Base-by-base conservation (phyloP, 345 rosid genomes). In the Eucalyptus curtisii region DNA sequence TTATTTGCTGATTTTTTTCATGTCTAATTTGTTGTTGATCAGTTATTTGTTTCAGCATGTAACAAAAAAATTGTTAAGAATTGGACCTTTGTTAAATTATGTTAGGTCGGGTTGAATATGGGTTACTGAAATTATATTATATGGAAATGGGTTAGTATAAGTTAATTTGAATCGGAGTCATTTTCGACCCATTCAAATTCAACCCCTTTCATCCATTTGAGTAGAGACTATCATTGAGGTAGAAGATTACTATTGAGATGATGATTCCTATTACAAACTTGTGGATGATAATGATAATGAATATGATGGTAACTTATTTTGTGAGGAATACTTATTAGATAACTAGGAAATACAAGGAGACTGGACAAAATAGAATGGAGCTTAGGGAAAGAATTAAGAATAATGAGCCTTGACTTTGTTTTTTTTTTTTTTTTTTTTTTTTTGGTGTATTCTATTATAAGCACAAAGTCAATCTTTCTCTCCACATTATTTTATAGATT, bases 111-210 rank as follows among this genome's bases (percentile, higher is more conserved):
- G 2, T 64, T 7, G 20, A 7, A 31, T n/a, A n/a, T 64, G 37
- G 37, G 20, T 1, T 1, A 7, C 10, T n/a, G 0, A 30, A 64
- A 15, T 13, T 64, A 30, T 64, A 2, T n/a, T 64, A 64, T 64
- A 64, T 64, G 37, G 19, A 64, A 64, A 64, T n/a, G 20, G 37
- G 5, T 64, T 1, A 0, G 17, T 64, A 64, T 64, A 8, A 13
- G 37, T 64, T 64, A 7, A 64, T 64, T n/a, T 64, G 19, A 7
- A 14, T 64, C 2, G 10, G 3, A 64, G 20, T 20, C 20, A 64
- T 64, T 64, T 64, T n/a, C 0, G 1, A 64, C 37, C 37, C 17
- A 14, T 64, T 37, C 19, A n/a, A 64, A n/a, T 64, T 64, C 37
- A 31, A 64, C 19, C 76, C 10, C 7, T n/a, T n/a, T 64, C 37